Conservation (phyloP, 2,329 filamentous ascomycete genomes). For the Cytospora paraplurivora region DNA sequence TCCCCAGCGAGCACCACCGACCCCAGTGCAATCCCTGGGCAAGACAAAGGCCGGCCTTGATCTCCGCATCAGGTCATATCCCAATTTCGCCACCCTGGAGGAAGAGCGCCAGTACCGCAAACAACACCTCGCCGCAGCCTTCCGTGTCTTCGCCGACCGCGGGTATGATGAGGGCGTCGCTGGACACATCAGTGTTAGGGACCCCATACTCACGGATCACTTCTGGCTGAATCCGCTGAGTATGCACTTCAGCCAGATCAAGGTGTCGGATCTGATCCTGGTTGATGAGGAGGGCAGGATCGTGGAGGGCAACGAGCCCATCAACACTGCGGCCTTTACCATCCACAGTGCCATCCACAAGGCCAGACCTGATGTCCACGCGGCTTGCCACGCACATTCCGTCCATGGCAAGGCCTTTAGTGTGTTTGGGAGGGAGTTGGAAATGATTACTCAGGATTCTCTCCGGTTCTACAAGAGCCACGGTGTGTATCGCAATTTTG, state of each 20-base stretch:
- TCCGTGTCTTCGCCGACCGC: slow-evolving; percentile 62
- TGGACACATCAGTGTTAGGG: slow-evolving; percentile 54
- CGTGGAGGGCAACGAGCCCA: slow-evolving; percentile 64
- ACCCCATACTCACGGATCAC: slow-evolving; percentile 31
- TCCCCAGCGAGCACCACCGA: background rate
- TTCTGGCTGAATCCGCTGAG: slow-evolving; percentile 58
- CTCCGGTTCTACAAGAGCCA: slow-evolving; percentile 67
- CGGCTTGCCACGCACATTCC: slow-evolving; percentile 69
- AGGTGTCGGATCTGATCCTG: slow-evolving; percentile 68
- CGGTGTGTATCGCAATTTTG: slow-evolving; percentile 62
- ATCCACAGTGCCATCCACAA: slow-evolving; percentile 70
- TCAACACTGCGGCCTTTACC: slow-evolving; percentile 69
- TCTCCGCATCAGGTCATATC: slow-evolving; percentile 48
- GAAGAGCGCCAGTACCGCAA: slow-evolving; percentile 59
- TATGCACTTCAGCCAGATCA: slow-evolving; percentile 66
- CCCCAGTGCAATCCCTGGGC: slow-evolving; percentile 15
- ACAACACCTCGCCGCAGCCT: slow-evolving; percentile 59
- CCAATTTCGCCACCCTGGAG: slow-evolving; percentile 51
- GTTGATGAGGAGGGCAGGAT: slow-evolving; percentile 63
- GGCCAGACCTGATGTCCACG: slow-evolving; percentile 64
- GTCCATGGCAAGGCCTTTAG: slow-evolving; percentile 68
- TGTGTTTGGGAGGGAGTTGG: slow-evolving; percentile 62
- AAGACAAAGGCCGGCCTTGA: slow-evolving; percentile 22
- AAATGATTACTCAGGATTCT: slow-evolving; percentile 70
- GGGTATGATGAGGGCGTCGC: slow-evolving; percentile 63